These are phyloP conservation scores for Logfia minima DNA, from an alignment of 129 eudicot species.

Conservation along the genomic window DNA sequence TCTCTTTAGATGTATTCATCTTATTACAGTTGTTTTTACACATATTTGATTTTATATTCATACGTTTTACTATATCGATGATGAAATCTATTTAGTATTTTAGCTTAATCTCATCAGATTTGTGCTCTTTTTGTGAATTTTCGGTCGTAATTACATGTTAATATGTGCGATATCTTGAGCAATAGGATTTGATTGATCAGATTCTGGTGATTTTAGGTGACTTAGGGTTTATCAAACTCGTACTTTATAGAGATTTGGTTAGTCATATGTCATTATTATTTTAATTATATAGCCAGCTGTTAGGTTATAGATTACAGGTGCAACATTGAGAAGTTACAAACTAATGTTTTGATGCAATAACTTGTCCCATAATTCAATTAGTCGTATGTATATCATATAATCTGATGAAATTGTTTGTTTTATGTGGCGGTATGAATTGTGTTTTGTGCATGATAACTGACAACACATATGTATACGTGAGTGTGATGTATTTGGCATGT, in stretches of 20 bases:
- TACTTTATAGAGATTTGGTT: no score
- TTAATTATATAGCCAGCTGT: no score
- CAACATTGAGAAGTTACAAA: no score
- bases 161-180: not conserved
- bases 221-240: no score
- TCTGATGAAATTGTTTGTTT: not conserved
- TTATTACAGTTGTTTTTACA: not conserved
- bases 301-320: no score
- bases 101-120: not conserved
- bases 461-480: not conserved
- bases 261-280: no score
- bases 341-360: no score
- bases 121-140: not conserved
- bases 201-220: not conserved
- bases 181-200: not conserved
- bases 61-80: no score
- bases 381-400: no score
- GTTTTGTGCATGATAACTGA: not conserved
- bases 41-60: no score
- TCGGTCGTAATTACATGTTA: not conserved
- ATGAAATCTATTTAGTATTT: not conserved
- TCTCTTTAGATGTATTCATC: conserved; percentile 5
- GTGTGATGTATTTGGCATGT: not conserved
- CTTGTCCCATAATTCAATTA: no score
- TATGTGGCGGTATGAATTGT: not conserved